A percentile compares a stretch with the other conserved stretches of the same genome.
Conservation (phyloP, 1,284 basidiomycete species). For the Moesziomyces antarcticus region DNA sequence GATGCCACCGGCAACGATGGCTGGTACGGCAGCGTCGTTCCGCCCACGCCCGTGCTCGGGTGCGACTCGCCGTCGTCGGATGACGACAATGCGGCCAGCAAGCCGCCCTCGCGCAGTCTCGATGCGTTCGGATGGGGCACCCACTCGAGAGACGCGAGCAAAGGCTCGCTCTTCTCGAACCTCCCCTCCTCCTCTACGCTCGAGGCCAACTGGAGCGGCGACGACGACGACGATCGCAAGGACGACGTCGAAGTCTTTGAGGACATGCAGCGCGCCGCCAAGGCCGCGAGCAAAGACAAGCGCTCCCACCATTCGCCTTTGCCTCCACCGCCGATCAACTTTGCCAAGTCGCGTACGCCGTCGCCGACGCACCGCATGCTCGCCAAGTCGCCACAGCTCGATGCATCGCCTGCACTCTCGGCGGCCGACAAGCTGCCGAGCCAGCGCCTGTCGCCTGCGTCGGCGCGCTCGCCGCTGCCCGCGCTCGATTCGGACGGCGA, state of each 20-base stretch:
- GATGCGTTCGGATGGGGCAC: conserved; percentile 44
- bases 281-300: conserved; percentile 33
- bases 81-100: conserved; percentile 9
- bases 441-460: conserved; percentile 24
- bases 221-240: conserved; percentile 41
- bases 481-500: conserved; percentile 41
- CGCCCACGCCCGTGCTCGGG: conserved; percentile 38
- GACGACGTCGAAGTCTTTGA: conserved; percentile 33
- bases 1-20: conserved; percentile 8
- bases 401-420: conserved; percentile 7
- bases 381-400: conserved; percentile 32
- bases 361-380: conserved; percentile 34
- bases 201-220: conserved; percentile 48
- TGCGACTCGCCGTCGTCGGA: conserved; percentile 38
- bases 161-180: conserved; percentile 31
- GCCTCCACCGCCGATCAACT: conserved; percentile 40
- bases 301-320: conserved; percentile 17
- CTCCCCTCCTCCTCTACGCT: conserved; percentile 28
- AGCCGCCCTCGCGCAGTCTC: conserved; percentile 24
- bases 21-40: conserved; percentile 42
- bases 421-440: neutral
- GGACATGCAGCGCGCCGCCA: conserved; percentile 28
- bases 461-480: conserved; percentile 12
- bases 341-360: conserved; percentile 21
- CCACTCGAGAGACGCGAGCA: conserved; percentile 4